Evolutionary conservation across 1,284 basidiomycete genomes (phyloP).

Genomic region (Coniophora puteana): DNA sequence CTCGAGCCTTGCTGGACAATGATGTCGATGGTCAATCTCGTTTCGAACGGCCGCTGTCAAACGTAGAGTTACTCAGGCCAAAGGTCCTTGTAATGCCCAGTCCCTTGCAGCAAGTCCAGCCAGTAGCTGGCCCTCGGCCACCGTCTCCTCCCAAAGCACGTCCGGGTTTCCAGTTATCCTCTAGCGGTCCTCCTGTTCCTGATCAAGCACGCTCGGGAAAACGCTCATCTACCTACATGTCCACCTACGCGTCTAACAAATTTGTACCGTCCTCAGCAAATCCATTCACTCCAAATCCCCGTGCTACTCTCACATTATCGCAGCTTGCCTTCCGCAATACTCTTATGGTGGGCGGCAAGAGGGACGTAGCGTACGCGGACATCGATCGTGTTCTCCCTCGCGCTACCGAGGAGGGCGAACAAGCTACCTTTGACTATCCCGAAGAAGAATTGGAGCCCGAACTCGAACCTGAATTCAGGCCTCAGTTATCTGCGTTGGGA

Average conservation of each 20-base stretch:
- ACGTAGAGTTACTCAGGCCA: conserved; percentile 70
- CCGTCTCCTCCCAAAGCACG: conserved; percentile 29
- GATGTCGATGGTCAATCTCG: conserved; percentile 42
- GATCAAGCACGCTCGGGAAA: conserved; percentile 58
- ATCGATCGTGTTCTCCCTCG: conserved; percentile 56
- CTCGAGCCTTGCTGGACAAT: conserved; percentile 57
- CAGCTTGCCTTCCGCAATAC: conserved; percentile 80
- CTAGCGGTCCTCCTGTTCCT: conserved; percentile 68
- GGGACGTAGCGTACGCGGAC: conserved; percentile 58
- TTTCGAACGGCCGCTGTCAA: conserved; percentile 60
- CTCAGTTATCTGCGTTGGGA: too few relatives aligned
- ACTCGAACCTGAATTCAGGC: conserved; percentile 15
- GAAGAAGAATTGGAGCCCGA: conserved; percentile 34
- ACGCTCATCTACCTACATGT: conserved; percentile 36
- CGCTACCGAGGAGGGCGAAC: conserved; percentile 69
- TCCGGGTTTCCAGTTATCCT: conserved; percentile 59
- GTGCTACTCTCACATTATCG: conserved; percentile 65
- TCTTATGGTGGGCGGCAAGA: conserved; percentile 60
- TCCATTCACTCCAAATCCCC: conserved; percentile 74
- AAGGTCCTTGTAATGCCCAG: conserved; percentile 86
- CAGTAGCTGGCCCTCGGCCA: too few relatives aligned
- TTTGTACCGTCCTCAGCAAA: conserved; percentile 52
- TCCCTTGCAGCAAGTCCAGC: conserved; percentile 57
- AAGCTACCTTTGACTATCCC: conserved; percentile 46
- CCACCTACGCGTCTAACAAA: conserved; percentile 22